A percentile compares a stretch with the other conserved stretches of the same genome.
Evolutionary conservation across 495 filamentous ascomycete genomes (phyloP).

Genomic region (Rusavskia elegans): DNA sequence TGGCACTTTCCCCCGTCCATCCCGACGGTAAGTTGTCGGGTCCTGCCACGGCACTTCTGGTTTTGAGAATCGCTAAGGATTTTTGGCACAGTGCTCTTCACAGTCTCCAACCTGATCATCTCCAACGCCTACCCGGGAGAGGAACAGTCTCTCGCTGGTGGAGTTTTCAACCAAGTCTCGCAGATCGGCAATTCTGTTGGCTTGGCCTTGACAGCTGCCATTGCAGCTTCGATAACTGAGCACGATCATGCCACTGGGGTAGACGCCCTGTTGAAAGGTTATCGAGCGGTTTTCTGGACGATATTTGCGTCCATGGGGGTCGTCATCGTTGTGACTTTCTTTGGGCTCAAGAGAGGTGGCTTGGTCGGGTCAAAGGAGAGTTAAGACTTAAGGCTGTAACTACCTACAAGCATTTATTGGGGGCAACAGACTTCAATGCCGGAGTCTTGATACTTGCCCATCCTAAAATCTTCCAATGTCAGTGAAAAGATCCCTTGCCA

Average conservation of each 20-base stretch:
- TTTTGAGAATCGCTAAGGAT: background rate
- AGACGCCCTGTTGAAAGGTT: constrained; percentile 36
- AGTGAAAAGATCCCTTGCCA: no score
- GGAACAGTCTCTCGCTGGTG: constrained; percentile 38
- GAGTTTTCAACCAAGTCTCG: constrained; percentile 41
- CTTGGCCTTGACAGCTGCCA: constrained; percentile 14
- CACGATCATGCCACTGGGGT: background rate
- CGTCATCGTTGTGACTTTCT: no score
- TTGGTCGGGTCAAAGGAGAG: no score
- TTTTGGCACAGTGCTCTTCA: constrained; percentile 32
- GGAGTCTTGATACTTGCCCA: no score
- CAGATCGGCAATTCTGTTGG: constrained; percentile 42
- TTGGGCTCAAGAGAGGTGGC: no score
- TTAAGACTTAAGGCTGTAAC: no score
- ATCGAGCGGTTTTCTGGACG: constrained; percentile 44
- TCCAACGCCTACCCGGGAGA: constrained; percentile 29
- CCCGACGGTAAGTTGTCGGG: constrained; percentile 44
- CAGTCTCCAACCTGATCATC: constrained; percentile 42
- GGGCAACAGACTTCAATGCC: no score
- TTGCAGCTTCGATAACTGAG: background rate
- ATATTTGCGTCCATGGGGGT: constrained; percentile 23
- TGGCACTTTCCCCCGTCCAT: constrained; percentile 34
- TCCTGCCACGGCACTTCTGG: background rate
- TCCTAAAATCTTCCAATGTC: no score
- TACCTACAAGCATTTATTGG: no score